Base-by-base conservation (phyloP, 352 stramenopile species). In the Phytophthora foliorum region DNA sequence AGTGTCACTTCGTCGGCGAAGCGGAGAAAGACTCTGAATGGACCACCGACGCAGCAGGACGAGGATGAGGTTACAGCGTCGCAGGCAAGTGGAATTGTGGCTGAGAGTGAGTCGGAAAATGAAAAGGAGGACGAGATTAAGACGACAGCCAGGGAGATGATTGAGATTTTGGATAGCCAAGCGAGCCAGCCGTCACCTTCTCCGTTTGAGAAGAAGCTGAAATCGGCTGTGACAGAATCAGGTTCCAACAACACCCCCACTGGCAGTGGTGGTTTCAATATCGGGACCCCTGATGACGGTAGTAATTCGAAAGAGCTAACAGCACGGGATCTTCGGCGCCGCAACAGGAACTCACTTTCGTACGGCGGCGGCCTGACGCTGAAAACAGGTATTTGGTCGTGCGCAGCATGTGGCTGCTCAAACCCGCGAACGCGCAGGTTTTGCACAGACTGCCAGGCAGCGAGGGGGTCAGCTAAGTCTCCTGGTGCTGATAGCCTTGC, bases 301-400 rank as follows among this genome's bases (percentile, higher is more conserved):
- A 63, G 25, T 24, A 31, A 6, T 27, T 49, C 52, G 6, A 73
- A 79, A 42, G 14, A 55, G 34, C 57, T 49, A 1, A 74, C 72
- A 52, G 67, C 67, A 48, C 72, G 62, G 16, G 72, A 79, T 66
- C 19, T 79, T n/a, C 67, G 67, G 17, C 62, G 72, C 3, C 57
- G 44, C 14, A 76, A 82, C 48, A 63, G 57, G 29, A 70, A 51
- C 32, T 60, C 71, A 4, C 36, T 72, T 7, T 48, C 52, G 17
- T 67, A 78, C 29, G 58, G 64, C 25, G 59, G 51, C 38, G 74
- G 74, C 1, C 39, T 81, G 16, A 75, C 63, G 24, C 44, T 81
- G 24, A 78, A 81, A 67, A 59, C 66, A 41, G 74, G 77, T 5
- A 79, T 82, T 13, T 92, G 84, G 84, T 76, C 73, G 6, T 92